These are phyloP conservation scores for Paecilomyces formosus DNA, from an alignment of 2,329 filamentous ascomycete species.

Conservation along the genomic window DNA sequence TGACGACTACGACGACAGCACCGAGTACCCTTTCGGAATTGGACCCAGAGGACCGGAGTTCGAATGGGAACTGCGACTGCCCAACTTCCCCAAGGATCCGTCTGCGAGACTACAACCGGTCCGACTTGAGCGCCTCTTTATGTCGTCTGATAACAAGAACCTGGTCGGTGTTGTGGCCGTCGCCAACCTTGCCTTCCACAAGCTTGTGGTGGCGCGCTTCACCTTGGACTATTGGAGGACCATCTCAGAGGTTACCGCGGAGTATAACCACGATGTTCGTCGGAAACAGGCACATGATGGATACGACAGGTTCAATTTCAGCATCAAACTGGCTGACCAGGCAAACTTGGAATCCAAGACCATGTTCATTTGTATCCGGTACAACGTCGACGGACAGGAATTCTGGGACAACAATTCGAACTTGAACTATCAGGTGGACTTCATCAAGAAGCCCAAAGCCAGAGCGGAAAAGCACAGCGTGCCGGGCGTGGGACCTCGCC, in stretches of 20 bases:
- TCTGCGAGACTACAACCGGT: constrained; percentile 57
- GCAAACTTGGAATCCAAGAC: constrained; percentile 90
- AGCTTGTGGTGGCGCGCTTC: constrained; percentile 83
- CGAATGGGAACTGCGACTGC: constrained; percentile 80
- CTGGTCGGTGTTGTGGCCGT: constrained; percentile 78
- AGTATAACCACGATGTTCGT: constrained; percentile 73
- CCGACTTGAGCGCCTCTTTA: constrained; percentile 76
- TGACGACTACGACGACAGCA: constrained; percentile 78
- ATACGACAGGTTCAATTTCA: constrained; percentile 87
- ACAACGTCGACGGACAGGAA: constrained; percentile 74
- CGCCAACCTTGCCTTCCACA: constrained; percentile 83
- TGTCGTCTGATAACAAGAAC: constrained; percentile 81
- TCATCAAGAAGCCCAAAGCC: constrained; percentile 67
- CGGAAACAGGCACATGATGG: constrained; percentile 56
- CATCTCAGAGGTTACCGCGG: constrained; percentile 85
- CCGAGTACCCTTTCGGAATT: constrained; percentile 74
- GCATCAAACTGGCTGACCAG: constrained; percentile 84
- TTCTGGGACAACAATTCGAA: constrained; percentile 91
- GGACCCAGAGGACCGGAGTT: constrained; percentile 47
- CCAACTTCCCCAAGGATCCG: constrained; percentile 71
- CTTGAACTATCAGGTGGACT: constrained; percentile 91
- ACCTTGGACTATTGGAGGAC: constrained; percentile 99
- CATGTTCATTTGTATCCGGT: constrained; percentile 84
- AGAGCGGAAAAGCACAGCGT: constrained; percentile 42
- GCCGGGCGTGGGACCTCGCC: constrained; percentile 45